phyloP scores from a whole-genome alignment of 164 flowering plant genomes.

The Litsea cubeba region DNA sequence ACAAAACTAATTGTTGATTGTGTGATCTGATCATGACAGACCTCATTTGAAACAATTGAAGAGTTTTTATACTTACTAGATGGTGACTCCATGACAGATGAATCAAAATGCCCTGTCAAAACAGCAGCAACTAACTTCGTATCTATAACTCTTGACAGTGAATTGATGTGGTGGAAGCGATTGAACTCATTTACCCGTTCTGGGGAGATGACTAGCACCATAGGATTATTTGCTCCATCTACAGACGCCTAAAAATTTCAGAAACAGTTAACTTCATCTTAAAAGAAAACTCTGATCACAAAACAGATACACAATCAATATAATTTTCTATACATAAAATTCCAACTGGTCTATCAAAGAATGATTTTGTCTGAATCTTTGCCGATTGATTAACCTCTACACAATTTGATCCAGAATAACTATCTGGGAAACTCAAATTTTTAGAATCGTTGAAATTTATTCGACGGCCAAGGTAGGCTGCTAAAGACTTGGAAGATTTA shows the following conservation, averaged over 20 bases:
- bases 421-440: too few species aligned
- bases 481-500: too few species aligned
- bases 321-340: not conserved
- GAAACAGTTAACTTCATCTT: not conserved
- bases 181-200: conserved; percentile 28
- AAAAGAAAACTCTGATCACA: not conserved
- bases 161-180: conserved; percentile 29
- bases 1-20: too few species aligned
- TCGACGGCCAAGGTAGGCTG: too few species aligned
- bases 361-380: too few species aligned
- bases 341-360: too few species aligned
- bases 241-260: conserved; percentile 34
- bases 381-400: too few species aligned
- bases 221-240: conserved; percentile 27
- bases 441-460: too few species aligned
- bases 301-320: not conserved
- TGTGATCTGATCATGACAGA: too few species aligned
- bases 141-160: conserved; percentile 53
- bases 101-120: conserved; percentile 62
- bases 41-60: too few species aligned
- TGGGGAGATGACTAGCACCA: conserved; percentile 54
- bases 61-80: conserved; percentile 42
- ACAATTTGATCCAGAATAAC: too few species aligned
- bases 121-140: conserved; percentile 52
- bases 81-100: conserved; percentile 43